phyloP scores from a whole-genome alignment of 345 rosid species.

The Moringa oleifera region DNA sequence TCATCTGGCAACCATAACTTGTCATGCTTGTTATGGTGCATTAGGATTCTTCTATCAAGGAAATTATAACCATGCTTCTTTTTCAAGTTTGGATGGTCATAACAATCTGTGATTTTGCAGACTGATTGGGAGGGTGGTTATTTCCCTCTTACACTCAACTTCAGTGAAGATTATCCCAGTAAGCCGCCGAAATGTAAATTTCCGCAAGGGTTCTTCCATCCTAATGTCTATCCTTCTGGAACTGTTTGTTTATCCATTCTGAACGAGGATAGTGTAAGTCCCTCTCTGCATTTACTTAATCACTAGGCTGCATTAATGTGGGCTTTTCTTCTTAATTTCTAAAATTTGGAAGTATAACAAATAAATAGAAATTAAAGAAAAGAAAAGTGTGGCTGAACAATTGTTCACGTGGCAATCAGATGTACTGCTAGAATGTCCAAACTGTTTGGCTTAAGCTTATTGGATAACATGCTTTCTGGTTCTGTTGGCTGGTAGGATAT shows the following conservation, averaged over 20 bases:
- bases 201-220: slow-evolving; percentile 81
- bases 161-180: slow-evolving; percentile 89
- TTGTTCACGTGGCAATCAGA: too few species aligned
- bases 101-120: slow-evolving; percentile 28
- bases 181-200: slow-evolving; percentile 90
- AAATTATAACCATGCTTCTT: too few species aligned
- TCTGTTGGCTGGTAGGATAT: background rate
- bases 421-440: too few species aligned
- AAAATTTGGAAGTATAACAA: too few species aligned
- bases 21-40: background rate
- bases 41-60: background rate
- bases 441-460: slow-evolving; percentile 2
- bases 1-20: background rate
- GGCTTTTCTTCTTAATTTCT: too few species aligned
- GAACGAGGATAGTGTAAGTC: slow-evolving; percentile 76
- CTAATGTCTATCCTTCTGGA: slow-evolving; percentile 91
- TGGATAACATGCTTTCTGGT: background rate
- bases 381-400: too few species aligned
- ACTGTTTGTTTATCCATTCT: slow-evolving; percentile 88
- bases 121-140: slow-evolving; percentile 94
- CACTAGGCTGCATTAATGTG: too few species aligned
- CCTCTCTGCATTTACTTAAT: slow-evolving; percentile 5
- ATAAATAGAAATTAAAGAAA: too few species aligned
- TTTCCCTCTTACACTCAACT: slow-evolving; percentile 70
- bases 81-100: background rate